A percentile compares a stretch with the other conserved stretches of the same genome.
Conservation (phyloP, 352 stramenopile genomes). For the Stramenopiles sp. region DNA sequence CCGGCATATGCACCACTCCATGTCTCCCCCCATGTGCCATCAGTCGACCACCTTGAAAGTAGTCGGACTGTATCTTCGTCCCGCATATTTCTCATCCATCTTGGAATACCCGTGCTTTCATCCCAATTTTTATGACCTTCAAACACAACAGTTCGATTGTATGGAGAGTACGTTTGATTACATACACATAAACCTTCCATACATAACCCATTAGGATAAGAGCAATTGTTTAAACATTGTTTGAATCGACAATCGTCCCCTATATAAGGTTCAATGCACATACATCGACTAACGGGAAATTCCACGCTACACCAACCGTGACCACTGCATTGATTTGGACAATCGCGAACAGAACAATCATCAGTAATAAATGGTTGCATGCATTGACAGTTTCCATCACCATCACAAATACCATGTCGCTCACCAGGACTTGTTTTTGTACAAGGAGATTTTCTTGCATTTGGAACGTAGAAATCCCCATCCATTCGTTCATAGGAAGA, state of each 20-base stretch:
- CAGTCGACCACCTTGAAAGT: slow-evolving; percentile 12
- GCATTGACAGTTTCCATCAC: slow-evolving; percentile 83
- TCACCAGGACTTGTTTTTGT: slow-evolving; percentile 49
- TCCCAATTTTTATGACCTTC: not conserved
- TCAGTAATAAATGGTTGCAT: slow-evolving; percentile 68
- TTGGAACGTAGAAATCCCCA: slow-evolving; percentile 63
- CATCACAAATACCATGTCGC: slow-evolving; percentile 81
- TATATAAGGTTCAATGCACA: slow-evolving; percentile 81
- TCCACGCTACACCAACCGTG: slow-evolving; percentile 85
- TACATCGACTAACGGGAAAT: slow-evolving; percentile 78
- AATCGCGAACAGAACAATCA: slow-evolving; percentile 79
- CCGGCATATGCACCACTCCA: slow-evolving; percentile 42
- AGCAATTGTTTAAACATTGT: slow-evolving; percentile 90
- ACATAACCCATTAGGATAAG: slow-evolving; percentile 78
- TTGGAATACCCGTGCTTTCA: not conserved
- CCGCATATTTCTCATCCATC: not conserved
- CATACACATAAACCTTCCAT: slow-evolving; percentile 62
- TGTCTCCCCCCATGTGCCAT: slow-evolving; percentile 17
- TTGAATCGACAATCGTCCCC: slow-evolving; percentile 68
- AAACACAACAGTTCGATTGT: slow-evolving; percentile 64
- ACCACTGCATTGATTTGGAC: slow-evolving; percentile 47
- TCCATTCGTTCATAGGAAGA: slow-evolving; percentile 29
- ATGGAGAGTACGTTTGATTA: slow-evolving; percentile 69
- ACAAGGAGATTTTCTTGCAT: slow-evolving; percentile 69
- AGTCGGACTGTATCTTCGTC: slow-evolving; percentile 10